A percentile compares a stretch with the other conserved stretches of the same genome.
These are phyloP conservation scores for Collariella sp. DNA, from an alignment of 495 filamentous ascomycete species.

Conservation along the genomic window DNA sequence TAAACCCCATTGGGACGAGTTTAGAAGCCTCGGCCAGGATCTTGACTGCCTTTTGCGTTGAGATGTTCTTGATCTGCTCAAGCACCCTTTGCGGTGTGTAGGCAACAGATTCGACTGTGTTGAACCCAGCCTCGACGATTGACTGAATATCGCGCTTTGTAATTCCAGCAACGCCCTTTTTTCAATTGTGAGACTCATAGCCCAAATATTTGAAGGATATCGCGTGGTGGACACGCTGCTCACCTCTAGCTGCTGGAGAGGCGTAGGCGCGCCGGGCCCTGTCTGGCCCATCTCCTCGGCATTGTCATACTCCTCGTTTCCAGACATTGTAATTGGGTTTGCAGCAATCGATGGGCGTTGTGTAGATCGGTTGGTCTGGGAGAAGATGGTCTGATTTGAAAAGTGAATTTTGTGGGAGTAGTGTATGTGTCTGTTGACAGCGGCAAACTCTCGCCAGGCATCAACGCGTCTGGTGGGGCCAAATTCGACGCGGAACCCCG, in stretches of 20 bases:
- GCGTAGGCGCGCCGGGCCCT: slow-evolving; percentile 89
- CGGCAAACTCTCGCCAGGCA: slow-evolving; percentile 11
- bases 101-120: slow-evolving; percentile 90
- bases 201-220: background rate
- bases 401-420: background rate
- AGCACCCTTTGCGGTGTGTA: slow-evolving; percentile 84
- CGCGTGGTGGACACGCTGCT: background rate
- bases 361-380: background rate
- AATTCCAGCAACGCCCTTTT: slow-evolving; percentile 63
- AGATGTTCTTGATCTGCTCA: slow-evolving; percentile 95
- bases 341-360: background rate
- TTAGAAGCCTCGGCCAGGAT: slow-evolving; percentile 94
- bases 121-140: slow-evolving; percentile 81
- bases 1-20: slow-evolving; percentile 96
- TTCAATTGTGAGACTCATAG: background rate
- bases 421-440: slow-evolving; percentile 15
- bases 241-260: slow-evolving; percentile 84
- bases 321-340: slow-evolving; percentile 18
- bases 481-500: slow-evolving; percentile 17
- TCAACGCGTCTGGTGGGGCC: slow-evolving; percentile 14
- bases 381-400: background rate
- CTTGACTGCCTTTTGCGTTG: slow-evolving; percentile 89
- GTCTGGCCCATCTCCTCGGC: slow-evolving; percentile 45
- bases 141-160: slow-evolving; percentile 92
- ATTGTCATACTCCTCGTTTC: slow-evolving; percentile 34